Evolutionary conservation across 176 grass and related monocot genomes (phyloP), one percentile per base, ranked within the genome.

Genomic region (Eleusine coracana): DNA sequence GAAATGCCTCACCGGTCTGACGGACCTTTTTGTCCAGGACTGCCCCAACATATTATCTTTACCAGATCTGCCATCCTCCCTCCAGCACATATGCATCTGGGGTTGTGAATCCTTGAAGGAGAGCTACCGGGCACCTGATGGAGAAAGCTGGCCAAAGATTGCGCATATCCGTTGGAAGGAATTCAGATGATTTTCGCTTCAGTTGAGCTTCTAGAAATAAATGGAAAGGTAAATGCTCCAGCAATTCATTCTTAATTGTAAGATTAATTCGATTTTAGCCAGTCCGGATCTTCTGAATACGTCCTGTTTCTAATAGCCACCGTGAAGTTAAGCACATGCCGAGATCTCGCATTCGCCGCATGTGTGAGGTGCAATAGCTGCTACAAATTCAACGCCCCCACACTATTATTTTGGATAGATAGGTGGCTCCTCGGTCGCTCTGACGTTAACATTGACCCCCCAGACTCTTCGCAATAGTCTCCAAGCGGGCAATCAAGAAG

Each of bases 11-110:
- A 68, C 77, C 0, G 23, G 10, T 68, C 62, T 80, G 5, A 0
- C 1, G 0, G 36, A 0, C 0, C 76, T 74, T 1, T 0, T 1
- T 0, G 55, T 86, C n/a, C 0, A 0, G 0, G 0, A 0, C 1
- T 86, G 69, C 18, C 60, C 60, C 7, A 86, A 86, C 12, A 74
- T 86, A 68, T 37, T 36, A 27, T 67, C 61, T 27, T 48, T 86
- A 49, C 37, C 85, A 39, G 74, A 77, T 78, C 27, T 85, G 20
- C 51, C 83, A 1, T 39, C 75, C 21, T 64, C 75, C 41, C 17
- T 85, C 10, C 28, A 28, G 2, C 6, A 27, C 0, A 40, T 73
- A 12, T 83, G 79, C 73, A 81, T 81, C 70, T 25, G 0, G 0
- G 2, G 3, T 1, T 82, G 79, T 70, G 67, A 68, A 8, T 7